Percentiles rank a stretch among this genome's conserved stretches.
phyloP scores from a whole-genome alignment of 129 eudicot species.

The Flaveria sonorensis region DNA sequence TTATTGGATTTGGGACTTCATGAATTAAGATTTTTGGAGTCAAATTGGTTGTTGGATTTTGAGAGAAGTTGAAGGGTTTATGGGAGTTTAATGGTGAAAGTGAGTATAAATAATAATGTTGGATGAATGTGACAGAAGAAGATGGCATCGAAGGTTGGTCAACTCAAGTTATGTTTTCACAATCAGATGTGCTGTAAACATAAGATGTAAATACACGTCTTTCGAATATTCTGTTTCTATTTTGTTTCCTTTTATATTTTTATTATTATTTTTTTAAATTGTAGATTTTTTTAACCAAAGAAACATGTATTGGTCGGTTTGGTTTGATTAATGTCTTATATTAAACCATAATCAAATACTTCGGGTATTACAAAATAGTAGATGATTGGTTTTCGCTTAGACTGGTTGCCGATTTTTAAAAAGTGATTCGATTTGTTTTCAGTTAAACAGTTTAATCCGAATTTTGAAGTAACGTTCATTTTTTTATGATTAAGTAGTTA shows the following conservation, averaged over 20 bases:
- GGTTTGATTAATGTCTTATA: too few relatives aligned
- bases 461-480: too few relatives aligned
- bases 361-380: too few relatives aligned
- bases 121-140: slow-evolving; percentile 27
- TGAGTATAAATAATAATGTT: slow-evolving; percentile 26
- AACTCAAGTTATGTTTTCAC: slow-evolving; percentile 24
- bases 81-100: slow-evolving; percentile 1
- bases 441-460: too few relatives aligned
- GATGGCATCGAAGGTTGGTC: slow-evolving; percentile 30
- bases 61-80: slow-evolving; percentile 12
- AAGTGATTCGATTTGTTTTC: too few relatives aligned
- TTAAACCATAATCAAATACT: too few relatives aligned
- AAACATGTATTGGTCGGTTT: too few relatives aligned
- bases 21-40: slow-evolving; percentile 11
- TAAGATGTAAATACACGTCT: slow-evolving; percentile 42
- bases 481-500: too few relatives aligned
- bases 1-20: slow-evolving; percentile 16
- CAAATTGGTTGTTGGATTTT: slow-evolving; percentile 31
- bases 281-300: too few relatives aligned
- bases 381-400: too few relatives aligned
- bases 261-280: too few relatives aligned
- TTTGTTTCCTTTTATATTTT: background rate
- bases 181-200: slow-evolving; percentile 43
- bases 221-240: background rate
- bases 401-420: too few relatives aligned